These are phyloP conservation scores for Knoxdaviesia proteae DNA, from an alignment of 2,329 filamentous ascomycete species.

Conservation along the genomic window DNA sequence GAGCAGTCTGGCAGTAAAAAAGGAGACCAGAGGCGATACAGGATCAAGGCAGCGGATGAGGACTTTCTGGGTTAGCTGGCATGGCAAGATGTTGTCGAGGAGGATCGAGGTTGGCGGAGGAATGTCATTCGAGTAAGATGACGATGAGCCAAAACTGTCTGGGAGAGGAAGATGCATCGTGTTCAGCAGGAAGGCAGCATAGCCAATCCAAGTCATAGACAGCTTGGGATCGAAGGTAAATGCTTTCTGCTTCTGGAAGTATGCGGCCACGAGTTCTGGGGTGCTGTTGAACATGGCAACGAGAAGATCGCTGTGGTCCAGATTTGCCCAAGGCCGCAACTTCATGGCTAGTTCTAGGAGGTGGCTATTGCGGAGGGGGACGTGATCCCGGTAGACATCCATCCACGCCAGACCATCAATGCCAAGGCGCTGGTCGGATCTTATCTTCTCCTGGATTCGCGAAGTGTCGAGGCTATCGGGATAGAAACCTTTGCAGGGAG, in stretches of 20 bases:
- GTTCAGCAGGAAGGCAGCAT: conserved; percentile 72
- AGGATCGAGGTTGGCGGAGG: conserved; percentile 64
- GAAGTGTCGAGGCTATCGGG: conserved; percentile 42
- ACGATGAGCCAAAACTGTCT: conserved; percentile 44
- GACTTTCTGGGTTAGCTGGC: conserved; percentile 60
- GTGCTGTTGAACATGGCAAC: conserved; percentile 59
- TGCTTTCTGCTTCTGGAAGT: conserved; percentile 59
- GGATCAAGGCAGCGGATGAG: conserved; percentile 61
- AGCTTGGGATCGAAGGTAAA: conserved; percentile 84
- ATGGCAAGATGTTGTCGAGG: conserved; percentile 71
- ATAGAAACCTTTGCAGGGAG: conserved; percentile 68
- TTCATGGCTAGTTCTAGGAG: conserved; percentile 60
- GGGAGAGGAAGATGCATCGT: conserved; percentile 59
- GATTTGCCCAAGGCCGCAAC: conserved; percentile 65
- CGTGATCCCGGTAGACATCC: conserved; percentile 40
- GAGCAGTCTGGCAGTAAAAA: conserved; percentile 68
- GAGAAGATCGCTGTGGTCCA: conserved; percentile 62
- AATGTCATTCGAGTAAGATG: conserved; percentile 33
- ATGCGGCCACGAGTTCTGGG: conserved; percentile 74
- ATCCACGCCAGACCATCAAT: conserved; percentile 44
- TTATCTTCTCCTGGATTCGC: too few relatives aligned
- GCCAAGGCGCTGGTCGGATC: conserved; percentile 17
- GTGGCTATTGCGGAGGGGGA: conserved; percentile 60
- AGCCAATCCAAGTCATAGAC: conserved; percentile 86
- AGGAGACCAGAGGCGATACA: conserved; percentile 57